Base-by-base conservation (phyloP, 164 flowering plant species). In the Taxillus chinensis region DNA sequence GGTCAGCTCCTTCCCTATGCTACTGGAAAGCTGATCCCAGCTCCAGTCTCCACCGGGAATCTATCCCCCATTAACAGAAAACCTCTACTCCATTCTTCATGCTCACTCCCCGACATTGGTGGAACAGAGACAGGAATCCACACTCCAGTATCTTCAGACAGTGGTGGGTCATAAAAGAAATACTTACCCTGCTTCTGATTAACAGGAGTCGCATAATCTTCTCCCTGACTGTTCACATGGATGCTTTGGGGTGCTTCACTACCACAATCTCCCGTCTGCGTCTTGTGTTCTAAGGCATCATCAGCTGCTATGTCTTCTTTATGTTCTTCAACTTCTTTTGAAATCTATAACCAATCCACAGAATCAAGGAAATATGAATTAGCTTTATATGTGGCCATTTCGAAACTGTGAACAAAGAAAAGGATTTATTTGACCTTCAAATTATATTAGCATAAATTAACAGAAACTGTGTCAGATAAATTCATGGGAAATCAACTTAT, bases 111-210 rank as follows among this genome's bases (percentile, higher is more conserved):
- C 2, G 77, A 73, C 99, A 95, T 82, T 37, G 99, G 97, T 38
- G 99, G 97, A 62, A 91, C 87, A 45, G 99, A 95, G 59, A 95
- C 95, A 53, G 99, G 99, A 73, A 95, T 91, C 99, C 99, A 91
- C 42, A 68, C 67, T 41, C 99, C 99, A 56, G 97, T 95, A 68
- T 89, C 97, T 72, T 89, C 99, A 60, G 67, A 74, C 59, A 79
- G 82, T 41, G 99, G 99, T 1, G 84, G 39, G 39, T 85, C 99
- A 71, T 90, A 95, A 57, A 64, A 80, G 52, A 95, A 90, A 72
- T 77, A 87, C 64, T 77, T 91, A 13, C 86, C 82, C 14, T 40
- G 77, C 55, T 73, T 82, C 65, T 75, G 73, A 52, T 70, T 52
- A 39, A 16, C 27, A 59, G 57, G 45, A 63, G 49, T 42, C 41